A percentile compares a stretch with the other conserved stretches of the same genome.
Evolutionary conservation across 1,284 basidiomycete species (phyloP).

Genomic region (Meripilus lineatus): DNA sequence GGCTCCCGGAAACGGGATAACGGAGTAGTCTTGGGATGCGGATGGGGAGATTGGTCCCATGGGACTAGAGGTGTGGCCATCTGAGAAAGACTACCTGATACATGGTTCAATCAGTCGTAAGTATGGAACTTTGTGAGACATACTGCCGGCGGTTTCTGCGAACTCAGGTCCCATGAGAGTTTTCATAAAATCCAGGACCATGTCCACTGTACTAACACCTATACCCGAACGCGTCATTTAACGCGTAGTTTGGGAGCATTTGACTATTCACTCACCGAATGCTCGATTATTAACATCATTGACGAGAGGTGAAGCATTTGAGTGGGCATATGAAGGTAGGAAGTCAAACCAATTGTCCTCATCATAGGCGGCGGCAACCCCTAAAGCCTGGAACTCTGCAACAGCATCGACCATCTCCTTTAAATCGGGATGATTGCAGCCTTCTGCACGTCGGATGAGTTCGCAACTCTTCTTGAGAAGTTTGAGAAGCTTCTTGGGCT

Average conservation of each 20-base stretch:
- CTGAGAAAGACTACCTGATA: not conserved
- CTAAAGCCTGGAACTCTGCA: slow-evolving; percentile 18
- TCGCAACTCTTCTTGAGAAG: slow-evolving; percentile 15
- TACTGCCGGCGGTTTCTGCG: not conserved
- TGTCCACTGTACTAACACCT: slow-evolving; percentile 7
- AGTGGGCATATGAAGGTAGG: slow-evolving; percentile 32
- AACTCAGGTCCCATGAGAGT: not conserved
- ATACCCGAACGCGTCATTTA: not conserved
- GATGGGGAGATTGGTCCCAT: slow-evolving; percentile 17
- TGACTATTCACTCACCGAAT: slow-evolving; percentile 6
- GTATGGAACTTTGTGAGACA: not conserved
- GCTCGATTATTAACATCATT: slow-evolving; percentile 12
- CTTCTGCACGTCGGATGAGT: slow-evolving; percentile 19
- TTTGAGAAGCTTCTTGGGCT: too few species aligned
- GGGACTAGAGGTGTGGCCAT: not conserved
- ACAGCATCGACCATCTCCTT: slow-evolving; percentile 30
- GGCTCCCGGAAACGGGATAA: slow-evolving; percentile 30
- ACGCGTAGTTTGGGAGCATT: not conserved
- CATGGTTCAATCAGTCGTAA: not conserved
- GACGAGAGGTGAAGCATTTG: slow-evolving; percentile 20
- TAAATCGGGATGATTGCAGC: slow-evolving; percentile 10
- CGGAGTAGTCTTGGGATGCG: slow-evolving; percentile 26
- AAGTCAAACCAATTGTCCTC: slow-evolving; percentile 17
- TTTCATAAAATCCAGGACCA: slow-evolving; percentile 4
- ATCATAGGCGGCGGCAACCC: slow-evolving; percentile 19